Evolutionary conservation across 495 filamentous ascomycete genomes (phyloP).

Genomic region (Aspergillus coremiiformis): DNA sequence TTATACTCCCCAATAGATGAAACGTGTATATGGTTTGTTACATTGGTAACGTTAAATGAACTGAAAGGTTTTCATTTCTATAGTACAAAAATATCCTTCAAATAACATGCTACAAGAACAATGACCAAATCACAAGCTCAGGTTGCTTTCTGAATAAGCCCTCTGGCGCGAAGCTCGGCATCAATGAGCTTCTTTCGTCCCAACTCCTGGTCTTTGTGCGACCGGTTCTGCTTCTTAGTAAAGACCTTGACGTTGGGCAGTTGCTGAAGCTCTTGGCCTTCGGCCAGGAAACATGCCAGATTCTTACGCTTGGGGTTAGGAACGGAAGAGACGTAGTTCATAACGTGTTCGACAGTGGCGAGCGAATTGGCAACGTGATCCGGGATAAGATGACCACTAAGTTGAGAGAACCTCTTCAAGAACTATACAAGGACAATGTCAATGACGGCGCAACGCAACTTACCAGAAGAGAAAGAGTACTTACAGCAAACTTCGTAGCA

Average conservation of each 20-base stretch:
- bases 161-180: slow-evolving; percentile 56
- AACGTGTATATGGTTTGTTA: slow-evolving; percentile 4
- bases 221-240: slow-evolving; percentile 50
- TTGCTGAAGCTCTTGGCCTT: slow-evolving; percentile 31
- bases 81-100: slow-evolving; percentile 18
- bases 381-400: slow-evolving; percentile 65
- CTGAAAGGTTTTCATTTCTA: slow-evolving; percentile 13
- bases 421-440: slow-evolving; percentile 41
- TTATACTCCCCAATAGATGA: not conserved
- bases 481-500: slow-evolving; percentile 64
- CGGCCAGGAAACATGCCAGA: slow-evolving; percentile 33
- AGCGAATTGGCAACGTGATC: slow-evolving; percentile 55
- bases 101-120: slow-evolving; percentile 18
- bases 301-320: slow-evolving; percentile 54
- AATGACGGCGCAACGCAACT: not conserved
- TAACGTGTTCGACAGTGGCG: slow-evolving; percentile 47
- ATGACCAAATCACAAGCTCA: slow-evolving; percentile 4
- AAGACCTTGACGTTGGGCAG: slow-evolving; percentile 67
- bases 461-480: slow-evolving; percentile 21
- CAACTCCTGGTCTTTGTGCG: slow-evolving; percentile 64
- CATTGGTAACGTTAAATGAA: not conserved
- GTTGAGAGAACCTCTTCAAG: slow-evolving; percentile 66
- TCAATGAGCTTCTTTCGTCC: slow-evolving; percentile 84
- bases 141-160: slow-evolving; percentile 29
- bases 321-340: slow-evolving; percentile 38